Conservation (phyloP, 306 rosid species). For the Luffa aegyptiaca region DNA sequence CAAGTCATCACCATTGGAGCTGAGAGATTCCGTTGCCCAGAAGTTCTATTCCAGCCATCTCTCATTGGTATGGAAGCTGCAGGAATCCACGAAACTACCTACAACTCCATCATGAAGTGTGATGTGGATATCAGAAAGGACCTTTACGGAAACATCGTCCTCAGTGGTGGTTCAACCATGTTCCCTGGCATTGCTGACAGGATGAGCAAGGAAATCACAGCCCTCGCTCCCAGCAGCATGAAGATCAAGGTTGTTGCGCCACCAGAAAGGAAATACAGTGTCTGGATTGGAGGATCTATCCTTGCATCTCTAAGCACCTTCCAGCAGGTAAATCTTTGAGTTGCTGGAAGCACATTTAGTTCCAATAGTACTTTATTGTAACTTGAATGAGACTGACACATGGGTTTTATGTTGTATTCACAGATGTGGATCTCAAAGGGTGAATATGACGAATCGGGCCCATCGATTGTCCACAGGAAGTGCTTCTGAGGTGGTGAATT, state of each 20-base stretch:
- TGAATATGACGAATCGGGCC: constrained; percentile 32
- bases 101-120: constrained; percentile 33
- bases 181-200: constrained; percentile 34
- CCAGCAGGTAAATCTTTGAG: constrained; percentile 27
- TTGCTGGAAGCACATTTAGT: not conserved
- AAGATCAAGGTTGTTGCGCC: constrained; percentile 32
- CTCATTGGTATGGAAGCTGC: constrained; percentile 33
- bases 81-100: constrained; percentile 32
- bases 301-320: constrained; percentile 35
- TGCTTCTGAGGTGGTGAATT: constrained; percentile 14
- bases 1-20: constrained; percentile 34
- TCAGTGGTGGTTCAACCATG: constrained; percentile 39
- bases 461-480: constrained; percentile 35
- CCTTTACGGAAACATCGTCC: constrained; percentile 31
- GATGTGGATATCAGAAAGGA: constrained; percentile 33
- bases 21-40: constrained; percentile 37
- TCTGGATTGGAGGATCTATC: constrained; percentile 35
- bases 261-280: constrained; percentile 36
- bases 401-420: not conserved
- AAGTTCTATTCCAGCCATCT: constrained; percentile 34
- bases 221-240: constrained; percentile 37
- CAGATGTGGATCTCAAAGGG: constrained; percentile 40
- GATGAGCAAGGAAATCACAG: constrained; percentile 38
- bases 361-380: not conserved
- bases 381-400: not conserved